These are phyloP conservation scores for Clarkia xantiana DNA, from an alignment of 345 rosid genomes.

Conservation along the genomic window DNA sequence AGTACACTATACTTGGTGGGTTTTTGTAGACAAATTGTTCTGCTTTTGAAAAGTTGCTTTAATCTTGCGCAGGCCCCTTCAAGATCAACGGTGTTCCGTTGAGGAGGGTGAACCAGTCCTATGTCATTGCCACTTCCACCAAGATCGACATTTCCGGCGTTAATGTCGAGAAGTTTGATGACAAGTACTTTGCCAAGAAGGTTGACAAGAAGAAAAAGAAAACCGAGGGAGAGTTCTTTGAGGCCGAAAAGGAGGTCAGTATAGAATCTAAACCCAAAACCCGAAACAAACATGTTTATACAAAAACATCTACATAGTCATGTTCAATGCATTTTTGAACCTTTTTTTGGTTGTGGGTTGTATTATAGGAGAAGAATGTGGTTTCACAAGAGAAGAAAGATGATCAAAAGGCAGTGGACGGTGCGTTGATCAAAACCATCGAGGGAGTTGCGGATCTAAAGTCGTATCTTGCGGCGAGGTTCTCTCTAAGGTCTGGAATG, in stretches of 20 bases:
- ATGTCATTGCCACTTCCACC: conserved; percentile 55
- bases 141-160: conserved; percentile 51
- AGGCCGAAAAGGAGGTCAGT: conserved; percentile 55
- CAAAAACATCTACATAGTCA: not conserved
- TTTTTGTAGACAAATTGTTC: not conserved
- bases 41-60: not conserved
- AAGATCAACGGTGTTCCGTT: conserved; percentile 64
- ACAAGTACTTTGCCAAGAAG: conserved; percentile 55
- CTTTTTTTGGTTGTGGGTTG: not conserved
- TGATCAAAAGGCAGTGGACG: conserved; percentile 59
- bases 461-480: conserved; percentile 65
- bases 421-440: conserved; percentile 42
- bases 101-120: conserved; percentile 49
- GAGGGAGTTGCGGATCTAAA: conserved; percentile 63
- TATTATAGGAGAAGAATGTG: conserved; percentile 40
- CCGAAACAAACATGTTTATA: no score
- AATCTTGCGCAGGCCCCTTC: conserved; percentile 34
- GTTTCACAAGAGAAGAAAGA: conserved; percentile 70
- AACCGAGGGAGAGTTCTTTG: conserved; percentile 67
- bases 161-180: conserved; percentile 48
- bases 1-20: no score
- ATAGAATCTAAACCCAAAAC: no score
- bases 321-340: no score
- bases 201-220: conserved; percentile 60
- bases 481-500: conserved; percentile 66